These are phyloP conservation scores for Trametes hirsuta DNA, from an alignment of 1,284 basidiomycete genomes.

Conservation along the genomic window DNA sequence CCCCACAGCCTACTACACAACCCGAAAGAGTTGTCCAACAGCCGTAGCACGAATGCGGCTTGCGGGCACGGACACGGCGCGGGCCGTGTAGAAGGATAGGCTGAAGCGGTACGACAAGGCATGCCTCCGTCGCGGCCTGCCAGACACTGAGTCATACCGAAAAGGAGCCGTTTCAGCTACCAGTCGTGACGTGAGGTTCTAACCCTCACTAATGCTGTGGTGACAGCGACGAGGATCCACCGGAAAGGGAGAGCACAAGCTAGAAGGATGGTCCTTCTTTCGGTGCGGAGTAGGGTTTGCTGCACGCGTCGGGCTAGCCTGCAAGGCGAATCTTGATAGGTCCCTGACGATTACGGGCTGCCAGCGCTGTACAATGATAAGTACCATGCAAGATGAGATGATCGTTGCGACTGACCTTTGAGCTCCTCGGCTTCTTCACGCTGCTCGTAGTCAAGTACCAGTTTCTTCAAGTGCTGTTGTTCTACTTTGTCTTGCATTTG, in stretches of 20 bases:
- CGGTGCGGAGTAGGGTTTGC: background rate
- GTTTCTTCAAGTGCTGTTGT: constrained; percentile 91
- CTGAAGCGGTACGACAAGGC: constrained; percentile 2
- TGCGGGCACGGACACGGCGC: background rate
- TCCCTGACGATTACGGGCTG: constrained; percentile 63
- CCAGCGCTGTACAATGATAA: constrained; percentile 51
- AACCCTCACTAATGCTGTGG: constrained; percentile 20
- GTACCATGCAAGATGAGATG: constrained; percentile 2
- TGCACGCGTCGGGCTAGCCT: constrained; percentile 42
- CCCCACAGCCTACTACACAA: background rate
- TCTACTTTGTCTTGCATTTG: constrained; percentile 93
- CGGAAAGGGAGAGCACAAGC: constrained; percentile 25
- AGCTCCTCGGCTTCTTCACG: constrained; percentile 82
- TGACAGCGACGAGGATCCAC: constrained; percentile 10
- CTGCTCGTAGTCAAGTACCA: constrained; percentile 89
- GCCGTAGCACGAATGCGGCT: background rate
- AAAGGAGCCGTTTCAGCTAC: constrained; percentile 25
- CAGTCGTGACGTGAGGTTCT: constrained; percentile 24
- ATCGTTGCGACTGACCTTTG: constrained; percentile 53
- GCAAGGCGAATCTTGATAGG: constrained; percentile 75
- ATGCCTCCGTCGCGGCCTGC: constrained; percentile 18
- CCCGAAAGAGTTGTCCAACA: background rate
- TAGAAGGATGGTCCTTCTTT: constrained; percentile 23
- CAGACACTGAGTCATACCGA: constrained; percentile 25
- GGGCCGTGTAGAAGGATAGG: background rate